Evolutionary conservation across 75 land plant genomes (phyloP).

Genomic region (Sequoiadendron giganteum): DNA sequence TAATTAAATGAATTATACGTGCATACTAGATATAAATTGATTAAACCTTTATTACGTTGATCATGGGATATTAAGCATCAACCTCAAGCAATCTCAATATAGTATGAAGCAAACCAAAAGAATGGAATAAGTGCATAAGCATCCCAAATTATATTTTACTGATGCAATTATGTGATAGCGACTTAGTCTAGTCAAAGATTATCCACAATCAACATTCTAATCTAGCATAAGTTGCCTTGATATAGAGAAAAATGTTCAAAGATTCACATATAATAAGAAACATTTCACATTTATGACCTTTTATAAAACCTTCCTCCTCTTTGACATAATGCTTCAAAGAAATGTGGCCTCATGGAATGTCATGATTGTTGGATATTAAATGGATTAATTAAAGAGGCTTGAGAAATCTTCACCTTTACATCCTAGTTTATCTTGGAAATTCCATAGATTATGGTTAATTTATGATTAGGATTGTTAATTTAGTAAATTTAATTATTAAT

Average conservation of each 20-base stretch:
- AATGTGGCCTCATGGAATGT: too few relatives aligned
- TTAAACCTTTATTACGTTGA: too few relatives aligned
- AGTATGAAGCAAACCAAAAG: not conserved
- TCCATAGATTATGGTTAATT: too few relatives aligned
- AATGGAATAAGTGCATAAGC: not conserved
- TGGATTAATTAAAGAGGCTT: too few relatives aligned
- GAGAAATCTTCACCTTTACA: too few relatives aligned
- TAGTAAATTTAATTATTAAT: too few relatives aligned
- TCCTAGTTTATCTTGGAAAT: too few relatives aligned
- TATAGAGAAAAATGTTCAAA: not conserved
- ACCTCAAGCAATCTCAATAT: not conserved
- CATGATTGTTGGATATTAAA: too few relatives aligned
- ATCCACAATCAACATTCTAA: not conserved
- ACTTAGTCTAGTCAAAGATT: not conserved
- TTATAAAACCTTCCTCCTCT: slow-evolving; percentile 36
- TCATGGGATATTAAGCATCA: not conserved
- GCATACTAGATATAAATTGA: too few relatives aligned
- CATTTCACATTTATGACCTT: not conserved
- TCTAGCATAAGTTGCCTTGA: not conserved
- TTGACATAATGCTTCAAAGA: too few relatives aligned
- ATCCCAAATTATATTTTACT: not conserved
- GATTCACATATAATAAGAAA: not conserved
- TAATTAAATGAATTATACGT: too few relatives aligned
- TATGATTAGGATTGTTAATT: too few relatives aligned
- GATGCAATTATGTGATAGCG: not conserved